These are phyloP conservation scores for Candida verbasci DNA, from an alignment of 805 yeast genomes.

Conservation along the genomic window DNA sequence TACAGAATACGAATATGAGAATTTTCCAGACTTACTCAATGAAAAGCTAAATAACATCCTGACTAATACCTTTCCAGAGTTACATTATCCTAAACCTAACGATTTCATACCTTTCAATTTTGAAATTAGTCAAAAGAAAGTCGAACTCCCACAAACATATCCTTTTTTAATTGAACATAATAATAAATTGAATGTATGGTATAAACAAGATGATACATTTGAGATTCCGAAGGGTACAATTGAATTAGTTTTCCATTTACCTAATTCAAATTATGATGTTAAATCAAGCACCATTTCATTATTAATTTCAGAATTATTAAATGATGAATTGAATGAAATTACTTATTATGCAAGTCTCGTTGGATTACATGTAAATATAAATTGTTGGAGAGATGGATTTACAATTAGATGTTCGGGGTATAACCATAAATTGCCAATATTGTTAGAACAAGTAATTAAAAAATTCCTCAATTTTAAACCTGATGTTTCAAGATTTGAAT, in stretches of 20 bases:
- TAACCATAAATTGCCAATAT: constrained; percentile 69
- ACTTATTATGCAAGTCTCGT: constrained; percentile 84
- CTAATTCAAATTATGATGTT: constrained; percentile 58
- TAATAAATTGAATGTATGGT: constrained; percentile 66
- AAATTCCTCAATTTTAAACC: constrained; percentile 50
- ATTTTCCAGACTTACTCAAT: constrained; percentile 38
- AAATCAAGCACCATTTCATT: constrained; percentile 53
- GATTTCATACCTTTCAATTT: constrained; percentile 81
- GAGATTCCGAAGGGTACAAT: constrained; percentile 84
- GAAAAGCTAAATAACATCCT: constrained; percentile 20
- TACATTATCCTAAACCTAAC: constrained; percentile 69
- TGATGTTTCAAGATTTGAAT: constrained; percentile 55
- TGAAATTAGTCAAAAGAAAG: constrained; percentile 43
- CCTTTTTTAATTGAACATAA: constrained; percentile 60
- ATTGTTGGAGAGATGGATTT: constrained; percentile 65
- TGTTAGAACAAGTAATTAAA: constrained; percentile 57
- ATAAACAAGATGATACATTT: constrained; percentile 83
- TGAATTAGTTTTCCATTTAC: constrained; percentile 59
- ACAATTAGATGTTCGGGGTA: constrained; percentile 70
- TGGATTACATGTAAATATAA: constrained; percentile 58
- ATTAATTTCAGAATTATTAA: constrained; percentile 64
- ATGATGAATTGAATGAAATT: constrained; percentile 69
- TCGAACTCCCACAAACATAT: constrained; percentile 37
- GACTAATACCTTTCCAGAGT: constrained; percentile 18
- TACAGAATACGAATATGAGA: constrained; percentile 60